phyloP scores from a whole-genome alignment of 1,284 basidiomycete genomes.

The Malassezia obtusa region DNA sequence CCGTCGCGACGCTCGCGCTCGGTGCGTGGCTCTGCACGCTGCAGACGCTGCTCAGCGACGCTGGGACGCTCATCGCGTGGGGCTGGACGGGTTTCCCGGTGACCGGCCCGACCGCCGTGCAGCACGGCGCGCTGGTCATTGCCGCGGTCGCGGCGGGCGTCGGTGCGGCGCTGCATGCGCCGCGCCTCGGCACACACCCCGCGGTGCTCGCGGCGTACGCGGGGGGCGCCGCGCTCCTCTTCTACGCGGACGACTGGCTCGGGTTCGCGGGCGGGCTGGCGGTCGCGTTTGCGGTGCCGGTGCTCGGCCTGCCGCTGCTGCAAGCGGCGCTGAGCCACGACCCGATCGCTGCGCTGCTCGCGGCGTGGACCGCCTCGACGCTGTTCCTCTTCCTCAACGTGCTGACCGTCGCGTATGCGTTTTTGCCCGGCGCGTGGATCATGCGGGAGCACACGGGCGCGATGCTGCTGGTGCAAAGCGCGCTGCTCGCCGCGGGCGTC shows the following conservation, averaged over 20 bases:
- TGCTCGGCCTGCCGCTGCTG: conserved; percentile 23
- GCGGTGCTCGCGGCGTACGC: not conserved
- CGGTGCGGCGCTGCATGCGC: conserved; percentile 2
- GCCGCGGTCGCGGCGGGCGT: conserved; percentile 59
- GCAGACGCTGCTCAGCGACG: conserved; percentile 68
- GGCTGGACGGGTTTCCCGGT: conserved; percentile 80
- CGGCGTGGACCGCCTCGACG: conserved; percentile 30
- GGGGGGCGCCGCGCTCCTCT: conserved; percentile 49
- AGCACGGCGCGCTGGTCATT: conserved; percentile 63
- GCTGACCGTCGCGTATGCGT: conserved; percentile 85
- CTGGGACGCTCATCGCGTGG: conserved; percentile 76
- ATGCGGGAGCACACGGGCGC: conserved; percentile 69
- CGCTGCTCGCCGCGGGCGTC: conserved; percentile 19
- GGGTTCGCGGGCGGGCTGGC: conserved; percentile 65
- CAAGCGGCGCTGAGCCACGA: conserved; percentile 28
- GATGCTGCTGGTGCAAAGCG: conserved; percentile 20
- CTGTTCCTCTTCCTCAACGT: conserved; percentile 37
- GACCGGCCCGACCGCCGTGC: conserved; percentile 56
- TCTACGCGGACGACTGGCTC: conserved; percentile 58
- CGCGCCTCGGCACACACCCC: not conserved
- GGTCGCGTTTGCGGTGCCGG: conserved; percentile 58
- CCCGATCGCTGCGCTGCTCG: conserved; percentile 30
- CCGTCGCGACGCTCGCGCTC: conserved; percentile 21
- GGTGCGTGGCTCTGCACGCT: conserved; percentile 48
- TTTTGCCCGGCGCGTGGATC: conserved; percentile 71